Evolutionary conservation across 805 yeast genomes (phyloP).

Genomic region (Metschnikowia peoriensis): DNA sequence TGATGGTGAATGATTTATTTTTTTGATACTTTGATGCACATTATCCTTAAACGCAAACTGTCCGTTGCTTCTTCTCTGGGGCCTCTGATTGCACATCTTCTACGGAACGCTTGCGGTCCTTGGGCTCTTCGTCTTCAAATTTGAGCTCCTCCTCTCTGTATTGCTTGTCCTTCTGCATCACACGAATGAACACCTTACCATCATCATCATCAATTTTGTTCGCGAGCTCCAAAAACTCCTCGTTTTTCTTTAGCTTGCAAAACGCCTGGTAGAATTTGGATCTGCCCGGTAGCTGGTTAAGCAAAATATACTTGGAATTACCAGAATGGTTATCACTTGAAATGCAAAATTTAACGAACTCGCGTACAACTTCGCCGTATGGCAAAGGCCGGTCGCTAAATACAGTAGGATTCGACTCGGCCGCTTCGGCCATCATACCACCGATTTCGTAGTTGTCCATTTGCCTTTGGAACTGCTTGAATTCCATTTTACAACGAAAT

Average conservation of each 20-base stretch:
- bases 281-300: conserved; percentile 78
- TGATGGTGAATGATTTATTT: conserved; percentile 1
- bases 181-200: conserved; percentile 33
- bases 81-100: not conserved
- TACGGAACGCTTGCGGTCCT: not conserved
- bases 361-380: conserved; percentile 55
- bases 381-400: conserved; percentile 48
- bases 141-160: conserved; percentile 18
- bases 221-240: conserved; percentile 43
- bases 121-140: not conserved
- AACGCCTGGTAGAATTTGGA: conserved; percentile 56
- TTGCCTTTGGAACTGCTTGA: conserved; percentile 45
- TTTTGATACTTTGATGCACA: no score
- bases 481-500: conserved; percentile 54
- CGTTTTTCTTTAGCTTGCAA: conserved; percentile 53
- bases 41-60: conserved; percentile 2
- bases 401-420: conserved; percentile 82
- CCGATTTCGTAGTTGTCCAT: conserved; percentile 63
- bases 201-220: conserved; percentile 34
- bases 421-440: conserved; percentile 91
- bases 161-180: conserved; percentile 31
- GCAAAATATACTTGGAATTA: conserved; percentile 78
- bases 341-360: conserved; percentile 54
- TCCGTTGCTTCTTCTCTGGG: conserved; percentile 9
- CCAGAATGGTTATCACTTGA: conserved; percentile 55